phyloP scores from a whole-genome alignment of 1,284 basidiomycete species.

The Sporisorium iseilematis-ciliati region DNA sequence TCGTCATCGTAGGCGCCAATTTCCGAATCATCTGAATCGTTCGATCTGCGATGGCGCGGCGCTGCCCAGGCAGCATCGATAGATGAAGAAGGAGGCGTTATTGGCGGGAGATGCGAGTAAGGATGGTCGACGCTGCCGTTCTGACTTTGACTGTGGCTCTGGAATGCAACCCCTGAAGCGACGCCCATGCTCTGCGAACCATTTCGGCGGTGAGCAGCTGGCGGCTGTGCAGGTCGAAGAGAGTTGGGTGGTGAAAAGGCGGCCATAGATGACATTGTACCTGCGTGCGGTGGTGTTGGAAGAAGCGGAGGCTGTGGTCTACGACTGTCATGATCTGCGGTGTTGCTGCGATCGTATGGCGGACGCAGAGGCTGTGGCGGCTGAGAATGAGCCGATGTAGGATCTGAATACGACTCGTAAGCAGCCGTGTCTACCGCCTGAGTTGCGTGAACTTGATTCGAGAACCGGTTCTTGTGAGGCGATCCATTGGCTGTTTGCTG shows the following conservation, averaged over 20 bases:
- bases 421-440: constrained; percentile 9
- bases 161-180: constrained; percentile 13
- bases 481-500: constrained; percentile 22
- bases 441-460: constrained; percentile 1
- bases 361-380: constrained; percentile 11
- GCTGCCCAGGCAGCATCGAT: constrained; percentile 5
- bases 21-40: constrained; percentile 3
- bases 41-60: constrained; percentile 12
- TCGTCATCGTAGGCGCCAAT: background rate
- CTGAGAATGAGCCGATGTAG: constrained; percentile 15
- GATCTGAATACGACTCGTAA: constrained; percentile 37
- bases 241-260: constrained; percentile 20
- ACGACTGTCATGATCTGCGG: constrained; percentile 3
- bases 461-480: constrained; percentile 23
- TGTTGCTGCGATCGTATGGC: constrained; percentile 16
- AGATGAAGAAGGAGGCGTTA: background rate
- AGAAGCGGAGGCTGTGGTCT: constrained; percentile 1
- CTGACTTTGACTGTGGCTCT: background rate
- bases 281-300: constrained; percentile 2
- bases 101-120: background rate
- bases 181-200: constrained; percentile 13
- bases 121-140: constrained; percentile 6
- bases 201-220: constrained; percentile 13
- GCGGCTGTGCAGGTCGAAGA: constrained; percentile 26
- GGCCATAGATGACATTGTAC: background rate